Evolutionary conservation across 345 rosid species (phyloP).

Genomic region (Cardamine occulta): DNA sequence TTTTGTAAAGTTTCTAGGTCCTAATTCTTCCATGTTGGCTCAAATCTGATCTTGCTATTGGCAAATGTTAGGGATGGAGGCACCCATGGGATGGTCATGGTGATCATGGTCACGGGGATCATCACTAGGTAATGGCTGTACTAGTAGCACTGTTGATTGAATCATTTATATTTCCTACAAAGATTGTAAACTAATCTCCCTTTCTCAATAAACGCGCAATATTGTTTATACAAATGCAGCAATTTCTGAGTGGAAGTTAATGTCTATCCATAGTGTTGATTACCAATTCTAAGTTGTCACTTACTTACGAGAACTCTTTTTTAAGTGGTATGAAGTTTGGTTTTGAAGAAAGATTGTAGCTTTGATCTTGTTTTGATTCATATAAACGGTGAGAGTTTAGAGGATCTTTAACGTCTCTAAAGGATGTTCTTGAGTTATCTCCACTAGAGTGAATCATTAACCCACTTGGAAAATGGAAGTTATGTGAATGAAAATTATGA

Average conservation of each 20-base stretch:
- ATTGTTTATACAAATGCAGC: background rate
- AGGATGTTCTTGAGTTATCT: background rate
- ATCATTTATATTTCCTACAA: background rate
- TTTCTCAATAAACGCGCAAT: background rate
- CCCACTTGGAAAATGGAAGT: background rate
- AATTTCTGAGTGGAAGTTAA: background rate
- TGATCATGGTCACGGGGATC: slow-evolving; percentile 74
- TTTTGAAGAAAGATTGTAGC: slow-evolving; percentile 8
- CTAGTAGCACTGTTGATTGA: background rate
- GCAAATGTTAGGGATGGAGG: slow-evolving; percentile 75
- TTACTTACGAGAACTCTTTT: background rate
- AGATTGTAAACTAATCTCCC: too few species aligned
- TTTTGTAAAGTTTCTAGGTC: background rate
- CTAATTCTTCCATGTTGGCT: slow-evolving; percentile 7
- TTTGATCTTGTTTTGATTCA: slow-evolving; percentile 1
- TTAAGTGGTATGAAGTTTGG: slow-evolving; percentile 9
- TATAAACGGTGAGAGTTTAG: background rate
- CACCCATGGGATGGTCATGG: slow-evolving; percentile 99
- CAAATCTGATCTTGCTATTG: slow-evolving; percentile 18
- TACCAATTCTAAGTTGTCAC: background rate
- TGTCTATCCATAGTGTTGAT: background rate
- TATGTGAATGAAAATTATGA: background rate
- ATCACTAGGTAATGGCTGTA: slow-evolving; percentile 60
- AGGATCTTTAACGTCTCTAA: slow-evolving; percentile 3
- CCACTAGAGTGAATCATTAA: background rate